These are phyloP conservation scores for Serendipita sp. DNA, from an alignment of 768 basidiomycete species.

Conservation along the genomic window DNA sequence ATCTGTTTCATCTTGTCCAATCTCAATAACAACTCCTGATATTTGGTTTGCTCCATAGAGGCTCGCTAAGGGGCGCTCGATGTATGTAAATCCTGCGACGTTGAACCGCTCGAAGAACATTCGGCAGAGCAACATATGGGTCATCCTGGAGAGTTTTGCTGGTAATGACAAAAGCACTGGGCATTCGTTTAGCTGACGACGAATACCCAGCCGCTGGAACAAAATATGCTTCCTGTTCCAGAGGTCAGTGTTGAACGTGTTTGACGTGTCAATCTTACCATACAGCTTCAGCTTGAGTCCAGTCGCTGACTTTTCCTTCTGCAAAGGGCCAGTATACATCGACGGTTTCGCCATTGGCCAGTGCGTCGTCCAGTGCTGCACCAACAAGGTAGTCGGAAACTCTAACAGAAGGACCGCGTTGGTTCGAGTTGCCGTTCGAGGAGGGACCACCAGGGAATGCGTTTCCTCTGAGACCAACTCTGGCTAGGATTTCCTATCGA, in stretches of 20 bases:
- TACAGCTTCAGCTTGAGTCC: slow-evolving; percentile 73
- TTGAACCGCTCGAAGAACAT: slow-evolving; percentile 90
- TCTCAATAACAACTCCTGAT: slow-evolving; percentile 65
- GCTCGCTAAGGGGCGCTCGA: slow-evolving; percentile 73
- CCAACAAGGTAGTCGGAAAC: slow-evolving; percentile 77
- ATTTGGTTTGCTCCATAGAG: slow-evolving; percentile 60
- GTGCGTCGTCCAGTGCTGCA: slow-evolving; percentile 58
- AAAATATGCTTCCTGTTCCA: slow-evolving; percentile 63
- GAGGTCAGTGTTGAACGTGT: neutral
- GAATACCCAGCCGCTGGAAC: slow-evolving; percentile 54
- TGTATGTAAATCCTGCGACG: slow-evolving; percentile 60
- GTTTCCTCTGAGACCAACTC: slow-evolving; percentile 51
- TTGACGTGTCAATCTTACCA: slow-evolving; percentile 39
- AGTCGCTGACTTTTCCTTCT: slow-evolving; percentile 55
- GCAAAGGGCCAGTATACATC: slow-evolving; percentile 70
- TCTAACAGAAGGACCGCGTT: slow-evolving; percentile 25
- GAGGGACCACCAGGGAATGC: slow-evolving; percentile 7
- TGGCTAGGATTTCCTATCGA: slow-evolving; percentile 55
- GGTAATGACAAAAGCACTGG: slow-evolving; percentile 62
- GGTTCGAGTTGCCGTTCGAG: slow-evolving; percentile 11
- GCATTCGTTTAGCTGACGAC: slow-evolving; percentile 75
- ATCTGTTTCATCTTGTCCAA: slow-evolving; percentile 60
- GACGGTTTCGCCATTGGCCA: slow-evolving; percentile 56
- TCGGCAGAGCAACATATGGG: slow-evolving; percentile 60
- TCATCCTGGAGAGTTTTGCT: slow-evolving; percentile 43